A percentile compares a stretch with the other conserved stretches of the same genome.
phyloP scores from a whole-genome alignment of 805 yeast genomes.

The Nakazawaea ambrosiae region DNA sequence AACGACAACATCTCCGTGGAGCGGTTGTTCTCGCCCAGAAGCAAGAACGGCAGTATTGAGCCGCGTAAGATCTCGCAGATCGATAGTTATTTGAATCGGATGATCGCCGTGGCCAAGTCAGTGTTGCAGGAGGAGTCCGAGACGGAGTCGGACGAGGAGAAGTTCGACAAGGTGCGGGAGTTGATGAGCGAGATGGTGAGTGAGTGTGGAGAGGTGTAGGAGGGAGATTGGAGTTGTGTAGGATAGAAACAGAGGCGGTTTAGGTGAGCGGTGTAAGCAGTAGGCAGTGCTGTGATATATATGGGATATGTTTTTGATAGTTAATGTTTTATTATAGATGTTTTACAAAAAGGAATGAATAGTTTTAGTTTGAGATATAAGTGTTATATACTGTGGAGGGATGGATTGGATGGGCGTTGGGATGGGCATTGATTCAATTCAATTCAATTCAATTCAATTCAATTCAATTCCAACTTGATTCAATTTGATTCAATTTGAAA shows the following conservation, averaged over 20 bases:
- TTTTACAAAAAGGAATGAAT: too few relatives aligned
- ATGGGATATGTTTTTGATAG: too few relatives aligned
- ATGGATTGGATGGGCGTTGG: too few relatives aligned
- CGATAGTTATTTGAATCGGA: conserved; percentile 4
- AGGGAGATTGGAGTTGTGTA: not conserved
- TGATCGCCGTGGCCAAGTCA: conserved; percentile 6
- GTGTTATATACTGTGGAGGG: too few relatives aligned
- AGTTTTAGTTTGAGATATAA: too few relatives aligned
- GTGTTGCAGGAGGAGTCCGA: not conserved
- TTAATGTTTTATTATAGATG: too few relatives aligned
- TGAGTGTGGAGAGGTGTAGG: too few relatives aligned
- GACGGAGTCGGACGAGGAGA: not conserved
- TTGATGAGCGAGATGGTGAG: not conserved
- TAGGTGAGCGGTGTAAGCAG: not conserved
- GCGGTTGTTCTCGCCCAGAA: conserved; percentile 8
- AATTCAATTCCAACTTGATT: too few relatives aligned
- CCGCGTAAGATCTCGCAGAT: not conserved
- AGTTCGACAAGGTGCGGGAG: not conserved
- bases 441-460: too few relatives aligned
- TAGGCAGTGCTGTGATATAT: too few relatives aligned
- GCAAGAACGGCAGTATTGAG: conserved; percentile 1
- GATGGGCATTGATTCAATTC: too few relatives aligned
- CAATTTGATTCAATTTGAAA: too few relatives aligned
- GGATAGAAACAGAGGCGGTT: not conserved
- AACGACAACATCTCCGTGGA: conserved; percentile 3